These are phyloP conservation scores for Aspergillus sp. DNA, from an alignment of 2,329 filamentous ascomycete species.

Conservation along the genomic window DNA sequence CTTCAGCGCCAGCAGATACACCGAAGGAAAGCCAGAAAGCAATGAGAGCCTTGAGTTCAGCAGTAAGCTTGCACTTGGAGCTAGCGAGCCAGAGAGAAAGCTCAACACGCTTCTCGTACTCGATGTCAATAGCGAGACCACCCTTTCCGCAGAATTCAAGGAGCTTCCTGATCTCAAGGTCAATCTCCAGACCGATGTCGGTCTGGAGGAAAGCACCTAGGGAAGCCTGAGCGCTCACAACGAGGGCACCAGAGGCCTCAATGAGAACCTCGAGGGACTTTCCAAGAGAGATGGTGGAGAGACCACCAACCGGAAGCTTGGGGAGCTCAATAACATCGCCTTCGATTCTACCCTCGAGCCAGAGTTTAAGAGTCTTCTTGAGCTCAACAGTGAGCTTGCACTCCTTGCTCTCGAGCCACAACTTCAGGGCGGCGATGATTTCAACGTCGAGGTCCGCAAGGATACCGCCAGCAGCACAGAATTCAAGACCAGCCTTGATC, in stretches of 20 bases:
- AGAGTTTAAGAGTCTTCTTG: conserved; percentile 36
- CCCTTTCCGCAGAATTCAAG: conserved; percentile 37
- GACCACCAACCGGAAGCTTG: conserved; percentile 32
- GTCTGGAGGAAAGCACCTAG: conserved; percentile 41
- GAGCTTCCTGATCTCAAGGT: conserved; percentile 33
- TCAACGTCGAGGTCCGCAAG: conserved; percentile 35
- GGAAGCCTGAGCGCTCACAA: conserved; percentile 33
- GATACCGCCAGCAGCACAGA: conserved; percentile 41
- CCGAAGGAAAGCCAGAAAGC: conserved; percentile 43
- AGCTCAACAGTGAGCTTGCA: conserved; percentile 36
- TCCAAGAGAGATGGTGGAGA: conserved; percentile 39
- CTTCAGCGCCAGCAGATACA: conserved; percentile 29
- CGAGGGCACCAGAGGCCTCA: conserved; percentile 34
- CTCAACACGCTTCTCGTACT: conserved; percentile 34
- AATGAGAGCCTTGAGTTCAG: conserved; percentile 42
- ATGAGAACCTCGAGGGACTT: conserved; percentile 36
- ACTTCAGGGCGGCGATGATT: conserved; percentile 37
- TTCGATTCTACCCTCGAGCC: conserved; percentile 36
- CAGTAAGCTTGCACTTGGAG: conserved; percentile 38
- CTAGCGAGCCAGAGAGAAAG: conserved; percentile 40
- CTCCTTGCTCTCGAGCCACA: conserved; percentile 33
- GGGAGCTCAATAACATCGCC: conserved; percentile 35
- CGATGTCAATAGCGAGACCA: conserved; percentile 32
- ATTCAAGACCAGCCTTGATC: conserved; percentile 38
- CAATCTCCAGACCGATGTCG: conserved; percentile 31